Base-by-base conservation (phyloP, 352 stramenopile species). In the Globisporangium acanthophoron region DNA sequence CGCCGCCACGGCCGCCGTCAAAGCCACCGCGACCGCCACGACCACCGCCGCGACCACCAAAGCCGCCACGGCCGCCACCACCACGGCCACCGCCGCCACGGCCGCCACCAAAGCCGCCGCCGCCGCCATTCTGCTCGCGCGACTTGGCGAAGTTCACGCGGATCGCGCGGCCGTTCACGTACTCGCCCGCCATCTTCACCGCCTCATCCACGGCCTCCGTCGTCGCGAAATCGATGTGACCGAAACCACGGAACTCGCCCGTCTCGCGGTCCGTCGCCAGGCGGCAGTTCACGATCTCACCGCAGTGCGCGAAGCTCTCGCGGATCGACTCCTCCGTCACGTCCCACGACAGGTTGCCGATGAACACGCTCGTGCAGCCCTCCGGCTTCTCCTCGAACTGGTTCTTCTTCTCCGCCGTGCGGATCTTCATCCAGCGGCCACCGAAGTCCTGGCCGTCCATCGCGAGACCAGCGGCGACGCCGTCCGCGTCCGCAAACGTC, bases 181-280 rank as follows among this genome's bases (percentile, higher is more conserved):
- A 90, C 29, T 74, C 82, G 46, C 96, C 97, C 5, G 91, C 87
- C 55, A 99, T 80, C 61, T 93, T 93, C 39, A 98, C 84, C 13
- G 84, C 90, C 50, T 85, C 74, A 58, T 98, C 94, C 0, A 98
- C 97, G 39, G 85, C 81, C 58, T 98, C 94, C 0, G 88, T 97
- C n/a, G 97, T 74, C 2, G 59, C 86, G 70, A 99, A 99, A 73
- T 99, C 94, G 46, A 99, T 78, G 81, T 99, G 96, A 37, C 96
- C 96, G 70, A 99, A 99, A 47, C 97, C 97, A 71, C 97, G 97
- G 85, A 99, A 99, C 56, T 98, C 90, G 40, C 96, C 96, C 46
- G 94, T 99, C 71, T 99, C 97, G 55, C 95, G 82, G 80, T 99
- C 96, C 29, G 86, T 97, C 1, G 94, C 94, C 54, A 99, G 96